These are phyloP conservation scores for Enterospora canceri DNA, from an alignment of 371 early-diverging fungal species.

Conservation along the genomic window DNA sequence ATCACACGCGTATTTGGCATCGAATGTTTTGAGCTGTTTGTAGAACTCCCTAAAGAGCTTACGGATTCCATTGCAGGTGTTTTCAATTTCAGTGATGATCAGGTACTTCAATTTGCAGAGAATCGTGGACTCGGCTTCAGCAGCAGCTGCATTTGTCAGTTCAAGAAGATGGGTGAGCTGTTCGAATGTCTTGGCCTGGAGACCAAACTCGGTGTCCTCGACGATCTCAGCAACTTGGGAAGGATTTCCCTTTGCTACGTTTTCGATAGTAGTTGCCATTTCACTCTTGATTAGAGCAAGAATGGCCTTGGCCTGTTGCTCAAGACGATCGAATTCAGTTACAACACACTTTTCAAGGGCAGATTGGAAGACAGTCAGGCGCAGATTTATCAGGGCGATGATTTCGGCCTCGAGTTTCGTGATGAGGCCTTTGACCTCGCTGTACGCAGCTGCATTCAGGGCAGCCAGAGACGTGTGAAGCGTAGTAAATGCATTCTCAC, in stretches of 20 bases:
- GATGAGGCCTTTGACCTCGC: not conserved
- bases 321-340: not conserved
- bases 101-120: not conserved
- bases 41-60: not conserved
- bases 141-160: not conserved
- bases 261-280: not conserved
- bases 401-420: not conserved
- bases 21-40: not conserved
- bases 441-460: not conserved
- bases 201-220: not conserved
- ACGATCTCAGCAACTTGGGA: not conserved
- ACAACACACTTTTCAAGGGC: not conserved
- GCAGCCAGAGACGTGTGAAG: not conserved
- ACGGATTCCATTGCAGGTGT: not conserved
- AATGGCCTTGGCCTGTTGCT: not conserved
- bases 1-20: not conserved
- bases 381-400: not conserved
- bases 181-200: not conserved
- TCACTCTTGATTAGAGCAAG: not conserved
- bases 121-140: not conserved
- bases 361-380: not conserved
- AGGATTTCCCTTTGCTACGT: not conserved
- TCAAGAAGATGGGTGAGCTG: not conserved
- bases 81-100: not conserved
- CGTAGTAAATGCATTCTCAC: not conserved